Evolutionary conservation across 2,329 filamentous ascomycete genomes (phyloP).

Genomic region (Pyrenochaeta sp.): DNA sequence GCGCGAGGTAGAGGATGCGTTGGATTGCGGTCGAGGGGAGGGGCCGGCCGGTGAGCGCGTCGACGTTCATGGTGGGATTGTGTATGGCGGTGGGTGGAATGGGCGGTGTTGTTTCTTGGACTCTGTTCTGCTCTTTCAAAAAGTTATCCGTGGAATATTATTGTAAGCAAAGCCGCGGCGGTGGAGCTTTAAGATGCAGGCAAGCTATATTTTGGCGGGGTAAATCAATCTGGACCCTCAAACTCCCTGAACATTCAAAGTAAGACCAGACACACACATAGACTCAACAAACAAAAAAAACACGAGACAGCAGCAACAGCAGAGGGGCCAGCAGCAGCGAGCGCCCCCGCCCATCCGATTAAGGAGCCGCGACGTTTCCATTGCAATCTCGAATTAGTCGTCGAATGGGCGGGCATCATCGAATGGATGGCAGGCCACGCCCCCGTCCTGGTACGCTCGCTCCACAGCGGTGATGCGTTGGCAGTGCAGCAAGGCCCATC

Average conservation of each 20-base stretch:
- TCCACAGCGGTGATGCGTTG: constrained; percentile 47
- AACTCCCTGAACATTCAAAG: constrained; percentile 4
- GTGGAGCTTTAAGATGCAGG: neutral
- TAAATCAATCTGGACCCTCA: constrained; percentile 15
- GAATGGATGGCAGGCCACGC: constrained; percentile 39
- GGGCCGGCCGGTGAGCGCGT: constrained; percentile 73
- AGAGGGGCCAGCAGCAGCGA: no score
- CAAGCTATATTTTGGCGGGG: constrained; percentile 21
- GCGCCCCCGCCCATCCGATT: no score
- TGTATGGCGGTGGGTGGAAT: no score
- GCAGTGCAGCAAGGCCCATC: constrained; percentile 41
- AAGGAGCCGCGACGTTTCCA: constrained; percentile 22
- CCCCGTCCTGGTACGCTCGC: constrained; percentile 23
- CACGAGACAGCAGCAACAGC: no score
- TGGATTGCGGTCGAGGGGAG: constrained; percentile 81
- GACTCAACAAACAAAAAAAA: no score
- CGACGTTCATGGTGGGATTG: constrained; percentile 67
- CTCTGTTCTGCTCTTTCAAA: neutral
- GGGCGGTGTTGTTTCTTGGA: neutral
- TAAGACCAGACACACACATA: no score
- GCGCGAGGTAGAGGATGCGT: constrained; percentile 79
- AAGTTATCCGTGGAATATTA: neutral
- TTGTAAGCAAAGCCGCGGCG: constrained; percentile 1
- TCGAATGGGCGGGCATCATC: constrained; percentile 40
- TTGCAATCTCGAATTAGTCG: constrained; percentile 29